Evolutionary conservation across 768 basidiomycete genomes (phyloP), one percentile per base, ranked within the genome.

Genomic region (Zangia roseola): DNA sequence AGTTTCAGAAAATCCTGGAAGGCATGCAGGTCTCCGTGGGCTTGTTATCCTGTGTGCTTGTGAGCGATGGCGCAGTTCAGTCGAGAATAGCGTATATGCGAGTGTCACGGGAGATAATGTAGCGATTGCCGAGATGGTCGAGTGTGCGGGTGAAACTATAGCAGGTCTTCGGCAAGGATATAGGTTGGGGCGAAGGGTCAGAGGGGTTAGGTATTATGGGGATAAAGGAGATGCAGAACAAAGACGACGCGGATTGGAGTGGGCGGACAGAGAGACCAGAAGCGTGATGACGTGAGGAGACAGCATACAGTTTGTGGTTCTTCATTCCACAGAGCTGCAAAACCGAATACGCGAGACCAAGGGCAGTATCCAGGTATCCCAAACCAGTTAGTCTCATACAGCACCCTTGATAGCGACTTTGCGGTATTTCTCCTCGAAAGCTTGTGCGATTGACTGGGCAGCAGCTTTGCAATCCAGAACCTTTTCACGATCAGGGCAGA

Each of bases 321-420:
- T 52, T 54, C 46, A 36, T 52, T 43, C 60, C 59, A 42, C 25
- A 20, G 48, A 50, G 48, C 47, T 43, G 52, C 45, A 28, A 35
- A 34, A 35, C 49, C 49, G 35, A 45, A 25, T 17, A 35, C 21
- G 28, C 28, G 25, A 28, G 24, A 31, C 33, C 45, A 47, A 33
- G 46, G 30, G 44, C 24, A 19, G 38, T 20, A 44, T 52, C 53
- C 47, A 31, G 40, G 37, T 38, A 35, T 40, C 49, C 48, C 48
- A 17, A 31, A 42, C 35, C 8, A 19, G 26, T 49, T 21, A 36
- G 36, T 45, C 38, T 65, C 75, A 94, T 71, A 95, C 88, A 64
- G 94, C 92, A 58, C 95, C 95, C 75, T 84, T 94, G 70, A 98
- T 91, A 61, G 82, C 83, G 50, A 97, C 83, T 67, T 86, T 91